Evolutionary conservation across 2,329 filamentous ascomycete species (phyloP), one percentile per base, ranked within the genome.

Genomic region (Ambrosiella xylebori): DNA sequence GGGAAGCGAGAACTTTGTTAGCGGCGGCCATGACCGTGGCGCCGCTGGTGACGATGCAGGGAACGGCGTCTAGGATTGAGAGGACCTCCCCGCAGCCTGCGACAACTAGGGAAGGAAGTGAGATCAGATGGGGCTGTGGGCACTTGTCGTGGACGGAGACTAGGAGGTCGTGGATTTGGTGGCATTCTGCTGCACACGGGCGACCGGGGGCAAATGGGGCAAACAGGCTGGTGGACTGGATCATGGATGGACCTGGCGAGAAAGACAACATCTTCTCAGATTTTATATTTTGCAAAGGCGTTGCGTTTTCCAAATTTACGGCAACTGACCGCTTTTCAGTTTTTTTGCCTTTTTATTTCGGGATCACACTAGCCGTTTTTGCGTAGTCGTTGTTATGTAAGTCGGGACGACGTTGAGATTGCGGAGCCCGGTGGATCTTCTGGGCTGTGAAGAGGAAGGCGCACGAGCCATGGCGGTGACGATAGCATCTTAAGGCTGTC

Each of bases 81-180:
- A 76, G 76, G 2, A 79, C 77, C 62, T 81, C 76, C 4, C 78
- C 78, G 63, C 78, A 81, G 49, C 88, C 88, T 11, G 88, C 81
- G 2, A 86, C 75, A 7, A 80, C 40, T 8, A 51, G 55, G 3
- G 56, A 57, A 2, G 56, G 56, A 40, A 45, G 45, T 1, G 45
- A 45, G 7, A 57, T 39, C 6, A 45, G 36, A 40, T 12, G 35
- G 11, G 56, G 56, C 19, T 44, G 41, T 19, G 37, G 2, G 11
- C n/a, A 39, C 17, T n/a, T 13, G 36, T 45, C 56, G 37, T 57
- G 15, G 6, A 40, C 12, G 6, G 17, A 27, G 17, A 27, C 13
- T 15, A 57, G 37, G 11, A 57, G 47, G 37, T 35, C 7, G 47
- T 57, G 45, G 36, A 57, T 36, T 11, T n/a, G 36, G 27, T 52